Conservation (phyloP, 2,329 filamentous ascomycete genomes). For the Orbilia oligospora region DNA sequence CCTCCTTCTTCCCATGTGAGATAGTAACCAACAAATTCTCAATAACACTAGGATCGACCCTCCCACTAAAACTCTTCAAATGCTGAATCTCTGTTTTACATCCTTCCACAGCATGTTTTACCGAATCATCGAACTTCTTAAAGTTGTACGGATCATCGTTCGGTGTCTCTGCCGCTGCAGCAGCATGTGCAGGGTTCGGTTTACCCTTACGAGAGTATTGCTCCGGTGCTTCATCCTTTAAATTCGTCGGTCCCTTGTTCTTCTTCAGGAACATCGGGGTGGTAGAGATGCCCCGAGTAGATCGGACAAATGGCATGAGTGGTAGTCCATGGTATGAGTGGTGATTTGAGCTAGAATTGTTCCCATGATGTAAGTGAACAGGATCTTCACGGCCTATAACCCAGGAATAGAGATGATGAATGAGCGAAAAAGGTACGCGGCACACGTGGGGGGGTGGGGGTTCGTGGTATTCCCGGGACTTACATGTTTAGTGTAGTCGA, state of each 20-base stretch:
- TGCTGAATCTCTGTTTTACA: constrained; percentile 45
- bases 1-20: constrained; percentile 48
- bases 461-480: constrained; percentile 2
- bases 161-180: constrained; percentile 21
- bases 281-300: constrained; percentile 31
- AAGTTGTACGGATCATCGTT: constrained; percentile 54
- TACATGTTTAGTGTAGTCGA: constrained; percentile 5
- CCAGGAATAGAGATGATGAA: constrained; percentile 17
- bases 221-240: constrained; percentile 44
- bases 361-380: constrained; percentile 21
- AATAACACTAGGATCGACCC: constrained; percentile 52
- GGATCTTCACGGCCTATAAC: constrained; percentile 21
- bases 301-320: neutral
- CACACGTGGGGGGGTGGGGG: constrained; percentile 4
- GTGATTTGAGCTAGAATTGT: constrained; percentile 24
- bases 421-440: constrained; percentile 35
- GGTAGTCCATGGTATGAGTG: neutral
- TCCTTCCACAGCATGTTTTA: constrained; percentile 49
- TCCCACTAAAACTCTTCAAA: constrained; percentile 53
- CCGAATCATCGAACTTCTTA: constrained; percentile 54
- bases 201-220: constrained; percentile 41
- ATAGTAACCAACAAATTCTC: constrained; percentile 51
- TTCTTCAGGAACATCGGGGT: constrained; percentile 18
- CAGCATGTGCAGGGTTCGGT: constrained; percentile 31
- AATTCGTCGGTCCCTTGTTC: constrained; percentile 31